Base-by-base conservation (phyloP, 441 rosid species). In the Bocquillonia castaneifolia region DNA sequence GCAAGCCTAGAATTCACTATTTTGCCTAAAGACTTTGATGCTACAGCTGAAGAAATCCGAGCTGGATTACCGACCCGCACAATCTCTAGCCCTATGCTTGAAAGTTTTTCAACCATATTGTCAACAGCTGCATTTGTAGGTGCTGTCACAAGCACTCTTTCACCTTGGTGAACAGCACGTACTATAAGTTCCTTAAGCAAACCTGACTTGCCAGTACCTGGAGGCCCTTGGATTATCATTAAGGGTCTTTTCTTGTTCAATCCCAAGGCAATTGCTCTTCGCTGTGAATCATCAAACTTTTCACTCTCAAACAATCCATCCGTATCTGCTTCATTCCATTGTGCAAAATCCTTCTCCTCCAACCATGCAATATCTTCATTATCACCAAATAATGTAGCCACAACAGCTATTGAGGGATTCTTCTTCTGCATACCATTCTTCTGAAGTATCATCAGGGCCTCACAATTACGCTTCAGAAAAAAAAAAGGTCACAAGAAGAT, bases 101-200 rank as follows among this genome's bases (percentile, higher is more conserved):
- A 83, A 67, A 93, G 96, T 76, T 88, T 93, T 75, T 93, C 99
- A 18, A 93, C 99, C 95, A 91, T 83, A 76, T 93, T 93, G 76
- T 93, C 99, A 39, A 93, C 92, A 62, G 93, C 99, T 72, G 97
- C 95, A 84, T 93, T 93, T 68, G 97, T 91, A 57, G 99, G 97
- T 14, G 97, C 99, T 50, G 97, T 87, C 63, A 93, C 91, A 17
- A 93, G 91, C 63, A 93, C 97, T 80, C 87, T 85, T 84, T 93
- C 99, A 45, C 95, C 97, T 76, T 86, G 95, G 69, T 83, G 89
- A 77, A 84, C 96, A 69, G 97, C 85, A 58, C 79, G 83, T 37
- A 78, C 73, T 69, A 89, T 83, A 50, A 89, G 77, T 79, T 93
- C 99, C 74, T 83, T 91, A 34, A 93, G 97, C 85, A 93, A 76